Evolutionary conservation across 495 filamentous ascomycete genomes (phyloP), one percentile per base, ranked within the genome.

Genomic region (Daldinia loculata): DNA sequence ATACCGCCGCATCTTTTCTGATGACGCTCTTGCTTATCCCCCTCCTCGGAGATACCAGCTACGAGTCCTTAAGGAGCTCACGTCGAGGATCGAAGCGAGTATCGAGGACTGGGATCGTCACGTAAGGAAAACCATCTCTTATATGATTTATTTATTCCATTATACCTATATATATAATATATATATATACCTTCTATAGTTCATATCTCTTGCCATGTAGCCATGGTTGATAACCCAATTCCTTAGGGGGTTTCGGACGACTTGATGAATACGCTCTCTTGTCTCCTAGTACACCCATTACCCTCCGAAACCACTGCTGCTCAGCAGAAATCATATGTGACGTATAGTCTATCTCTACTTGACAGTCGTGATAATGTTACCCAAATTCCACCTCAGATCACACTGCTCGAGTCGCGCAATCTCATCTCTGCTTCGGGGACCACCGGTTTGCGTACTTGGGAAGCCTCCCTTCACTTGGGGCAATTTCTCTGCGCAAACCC

Each of bases 381-480:
- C 3, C 41, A 38, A 0, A 17, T 17, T 32, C 67, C 56, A 17
- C 9, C 51, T 6, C 66, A 69, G 15, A 80, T 91, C 64, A 90
- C 83, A 9, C 75, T 93, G 0, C 80, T 91, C 4, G 95, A 98
- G 80, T 89, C 91, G 11, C 88, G 90, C 4, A 84, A 85, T 29
- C 77, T 97, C 1, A 88, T 98, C 45, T 89, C 92, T 8, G 87
- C 88, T 0, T 80, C 84, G 6, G 93, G 92, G 4, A 97, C 92
- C 2, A 98, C 95, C 0, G 95, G 95, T 0, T 83, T 93, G 29
- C 88, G 95, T 11, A 98, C 95, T 5, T 98, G 95, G 95, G 95
- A 97, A 80, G 95, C 95, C 4, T 89, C 93, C 0, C 80, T 98
- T n/a, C 91, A 94, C 75, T 84, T 98, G 0, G 93, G 89, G 0